Conservation (phyloP, 108 stramenopile genomes). For the Pseudonitzschia pungens region DNA sequence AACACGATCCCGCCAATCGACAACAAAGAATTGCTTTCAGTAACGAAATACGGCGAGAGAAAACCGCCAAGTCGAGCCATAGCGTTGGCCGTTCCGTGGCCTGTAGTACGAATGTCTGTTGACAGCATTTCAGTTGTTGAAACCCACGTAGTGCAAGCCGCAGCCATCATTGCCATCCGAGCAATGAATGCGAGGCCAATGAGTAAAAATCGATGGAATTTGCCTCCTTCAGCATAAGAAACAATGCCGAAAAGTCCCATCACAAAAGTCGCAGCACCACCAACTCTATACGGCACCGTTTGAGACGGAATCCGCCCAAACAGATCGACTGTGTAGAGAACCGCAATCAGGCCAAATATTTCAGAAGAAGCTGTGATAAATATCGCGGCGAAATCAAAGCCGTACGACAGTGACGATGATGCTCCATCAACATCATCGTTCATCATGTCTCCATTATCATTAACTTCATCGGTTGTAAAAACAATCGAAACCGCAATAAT, state of each 20-base stretch:
- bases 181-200: constrained; percentile 39
- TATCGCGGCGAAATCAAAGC: constrained; percentile 64
- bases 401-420: background rate
- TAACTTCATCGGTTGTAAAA: constrained; percentile 28
- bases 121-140: constrained; percentile 46
- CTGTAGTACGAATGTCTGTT: constrained; percentile 69
- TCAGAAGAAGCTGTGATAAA: constrained; percentile 51
- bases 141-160: constrained; percentile 45
- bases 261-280: constrained; percentile 42
- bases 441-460: background rate
- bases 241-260: constrained; percentile 3
- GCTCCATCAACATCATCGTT: constrained; percentile 15
- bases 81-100: constrained; percentile 70
- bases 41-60: constrained; percentile 29
- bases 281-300: constrained; percentile 35
- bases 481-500: constrained; percentile 35
- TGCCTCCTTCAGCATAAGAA: background rate
- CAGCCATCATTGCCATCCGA: constrained; percentile 48
- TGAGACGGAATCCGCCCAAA: constrained; percentile 50
- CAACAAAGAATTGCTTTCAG: constrained; percentile 3
- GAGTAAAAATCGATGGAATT: background rate
- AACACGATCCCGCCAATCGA: constrained; percentile 1
- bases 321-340: constrained; percentile 48
- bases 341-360: constrained; percentile 39
- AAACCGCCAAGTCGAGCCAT: constrained; percentile 56